Conservation (phyloP, 169 alveolate species). For the Eimeria acervulina region DNA sequence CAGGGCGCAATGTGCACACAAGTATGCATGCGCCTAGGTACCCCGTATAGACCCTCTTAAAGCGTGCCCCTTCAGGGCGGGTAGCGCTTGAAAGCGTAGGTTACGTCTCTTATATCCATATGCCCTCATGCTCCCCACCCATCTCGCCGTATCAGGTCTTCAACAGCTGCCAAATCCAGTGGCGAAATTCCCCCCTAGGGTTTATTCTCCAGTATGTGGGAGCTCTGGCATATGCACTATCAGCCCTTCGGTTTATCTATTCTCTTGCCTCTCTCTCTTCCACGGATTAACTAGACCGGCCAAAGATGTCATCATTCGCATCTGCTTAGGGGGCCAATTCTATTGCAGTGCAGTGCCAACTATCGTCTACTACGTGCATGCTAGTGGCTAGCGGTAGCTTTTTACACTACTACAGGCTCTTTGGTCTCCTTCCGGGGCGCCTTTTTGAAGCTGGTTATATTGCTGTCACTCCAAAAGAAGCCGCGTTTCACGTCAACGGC, state of each 20-base stretch:
- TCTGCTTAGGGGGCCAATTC: background rate
- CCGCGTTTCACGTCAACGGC: background rate
- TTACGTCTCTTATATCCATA: too few species aligned
- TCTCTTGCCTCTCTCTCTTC: background rate
- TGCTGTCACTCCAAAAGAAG: background rate
- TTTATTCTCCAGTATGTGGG: too few species aligned
- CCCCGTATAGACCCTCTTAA: background rate
- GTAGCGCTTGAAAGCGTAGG: too few species aligned
- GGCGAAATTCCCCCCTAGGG: too few species aligned
- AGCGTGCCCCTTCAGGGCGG: background rate
- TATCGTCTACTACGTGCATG: background rate
- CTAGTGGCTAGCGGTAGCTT: background rate
- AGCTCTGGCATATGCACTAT: background rate
- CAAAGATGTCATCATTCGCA: background rate
- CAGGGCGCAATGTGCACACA: background rate
- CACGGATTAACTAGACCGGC: background rate
- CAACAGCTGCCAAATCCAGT: too few species aligned
- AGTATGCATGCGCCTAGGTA: background rate
- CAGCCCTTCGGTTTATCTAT: background rate
- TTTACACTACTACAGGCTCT: background rate
- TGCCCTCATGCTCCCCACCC: too few species aligned
- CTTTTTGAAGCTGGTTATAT: background rate
- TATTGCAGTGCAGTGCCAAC: background rate
- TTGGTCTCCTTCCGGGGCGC: background rate
- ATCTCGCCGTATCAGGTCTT: too few species aligned